These are phyloP conservation scores for Syncephalis fuscata DNA, from an alignment of 371 early-diverging fungal species.

Conservation along the genomic window DNA sequence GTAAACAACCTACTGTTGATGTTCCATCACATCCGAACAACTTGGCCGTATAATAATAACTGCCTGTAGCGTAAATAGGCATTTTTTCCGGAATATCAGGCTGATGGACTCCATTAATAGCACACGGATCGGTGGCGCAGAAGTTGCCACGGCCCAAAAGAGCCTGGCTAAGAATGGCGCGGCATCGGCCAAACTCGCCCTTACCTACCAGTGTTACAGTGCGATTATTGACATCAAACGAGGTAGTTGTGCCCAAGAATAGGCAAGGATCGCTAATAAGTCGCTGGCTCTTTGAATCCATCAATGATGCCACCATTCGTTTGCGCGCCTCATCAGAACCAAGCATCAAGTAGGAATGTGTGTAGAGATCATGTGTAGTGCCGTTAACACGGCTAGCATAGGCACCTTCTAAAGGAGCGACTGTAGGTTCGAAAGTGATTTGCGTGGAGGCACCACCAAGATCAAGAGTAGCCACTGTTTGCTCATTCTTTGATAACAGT, in stretches of 20 bases:
- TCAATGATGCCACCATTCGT: constrained; percentile 24
- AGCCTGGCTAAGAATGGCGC: not conserved
- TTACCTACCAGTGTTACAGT: not conserved
- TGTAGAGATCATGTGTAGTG: constrained; percentile 35
- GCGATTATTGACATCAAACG: not conserved
- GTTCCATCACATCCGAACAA: not conserved
- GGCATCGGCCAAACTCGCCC: constrained; percentile 1
- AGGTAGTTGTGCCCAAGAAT: too few relatives aligned
- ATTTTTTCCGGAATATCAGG: constrained; percentile 4
- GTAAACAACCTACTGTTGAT: not conserved
- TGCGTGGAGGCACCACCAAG: constrained; percentile 83
- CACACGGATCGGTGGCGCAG: constrained; percentile 3
- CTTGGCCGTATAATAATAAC: not conserved
- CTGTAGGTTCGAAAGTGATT: constrained; percentile 59
- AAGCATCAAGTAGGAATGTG: constrained; percentile 80
- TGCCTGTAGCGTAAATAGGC: not conserved
- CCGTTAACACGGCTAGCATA: constrained; percentile 26
- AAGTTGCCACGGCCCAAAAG: not conserved
- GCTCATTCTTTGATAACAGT: constrained; percentile 17
- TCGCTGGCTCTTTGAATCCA: too few relatives aligned
- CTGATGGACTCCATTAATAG: constrained; percentile 4
- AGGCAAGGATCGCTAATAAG: too few relatives aligned
- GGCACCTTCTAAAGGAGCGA: not conserved
- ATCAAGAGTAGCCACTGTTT: constrained; percentile 73
- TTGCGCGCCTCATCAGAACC: constrained; percentile 86